Evolutionary conservation across 805 yeast genomes (phyloP), one percentile per base, ranked within the genome.

Genomic region (Debaryomyces maramus): DNA sequence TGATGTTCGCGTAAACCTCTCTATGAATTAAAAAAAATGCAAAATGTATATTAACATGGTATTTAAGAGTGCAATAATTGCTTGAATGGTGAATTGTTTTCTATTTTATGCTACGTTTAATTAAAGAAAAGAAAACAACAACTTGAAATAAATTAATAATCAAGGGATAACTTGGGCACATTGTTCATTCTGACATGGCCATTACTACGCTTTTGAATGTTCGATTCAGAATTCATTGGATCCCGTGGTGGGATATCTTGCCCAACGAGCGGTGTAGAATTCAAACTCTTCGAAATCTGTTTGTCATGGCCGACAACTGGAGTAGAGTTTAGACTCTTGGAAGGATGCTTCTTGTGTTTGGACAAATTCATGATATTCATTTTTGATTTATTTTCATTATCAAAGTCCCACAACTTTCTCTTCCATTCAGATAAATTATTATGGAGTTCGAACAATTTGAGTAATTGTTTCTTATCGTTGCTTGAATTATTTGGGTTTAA

Each of bases 361-460:
- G 64, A 55, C 30, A 68, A 53, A 28, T 52, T 54, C 72, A 65
- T 66, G 36, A 67, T 60, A 9, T 58, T 52, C 22, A 56, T 47
- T 38, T 64, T 65, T 45, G 55, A 48, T 45, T 53, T 64, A 33
- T 49, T 49, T 34, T 65, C 67, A 35, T 58, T 55, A 42, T 67
- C 66, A 36, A 50, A 58, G 35, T 72, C 76, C 83, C 83, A 78
- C 14, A 80, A 61, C 48, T 72, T 66, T 43, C 66, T 67, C 55
- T 80, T 80, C 83, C 83, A 78, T 29, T 69, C 68, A 14, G 75
- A 67, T 36, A 81, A 58, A 30, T 67, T 65, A 22, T 69, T 70
- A 55, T 80, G 85, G 58, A 80, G 52, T 36, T 72, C 72, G 51
- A 70, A 65, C 35, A 80, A 57, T 52, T 60, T 64, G 39, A 61